These are phyloP conservation scores for Ogataea ramenticola DNA, from an alignment of 805 yeast genomes.

Conservation along the genomic window DNA sequence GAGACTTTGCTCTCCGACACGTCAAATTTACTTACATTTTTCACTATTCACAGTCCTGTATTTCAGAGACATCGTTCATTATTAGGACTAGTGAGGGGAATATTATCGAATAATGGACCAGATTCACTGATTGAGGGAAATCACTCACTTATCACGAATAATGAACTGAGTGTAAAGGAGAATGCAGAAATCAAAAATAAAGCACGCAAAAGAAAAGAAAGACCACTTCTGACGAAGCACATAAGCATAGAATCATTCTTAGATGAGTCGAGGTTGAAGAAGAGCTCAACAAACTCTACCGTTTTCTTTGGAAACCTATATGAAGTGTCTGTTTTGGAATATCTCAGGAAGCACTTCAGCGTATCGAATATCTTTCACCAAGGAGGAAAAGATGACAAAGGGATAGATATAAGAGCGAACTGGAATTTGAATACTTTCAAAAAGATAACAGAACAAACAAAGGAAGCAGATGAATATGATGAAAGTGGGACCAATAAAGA, in stretches of 20 bases:
- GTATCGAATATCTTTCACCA: slow-evolving; percentile 32
- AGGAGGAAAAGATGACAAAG: slow-evolving; percentile 53
- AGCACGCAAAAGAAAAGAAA: neutral
- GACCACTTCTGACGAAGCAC: slow-evolving; percentile 14
- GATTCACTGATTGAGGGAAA: no score
- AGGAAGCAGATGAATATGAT: no score
- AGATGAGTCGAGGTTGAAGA: slow-evolving; percentile 23
- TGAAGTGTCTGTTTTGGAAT: slow-evolving; percentile 37
- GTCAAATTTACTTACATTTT: neutral
- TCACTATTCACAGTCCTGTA: neutral
- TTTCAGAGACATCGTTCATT: neutral
- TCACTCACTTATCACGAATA: no score
- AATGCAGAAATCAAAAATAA: no score
- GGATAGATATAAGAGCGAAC: slow-evolving; percentile 46
- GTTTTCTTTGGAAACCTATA: slow-evolving; percentile 51
- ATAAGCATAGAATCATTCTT: slow-evolving; percentile 26
- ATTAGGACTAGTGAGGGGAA: no score
- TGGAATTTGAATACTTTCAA: slow-evolving; percentile 32
- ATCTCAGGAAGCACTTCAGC: slow-evolving; percentile 30
- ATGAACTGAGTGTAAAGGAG: no score
- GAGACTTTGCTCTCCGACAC: neutral
- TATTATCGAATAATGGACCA: neutral
- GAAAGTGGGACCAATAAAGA: neutral
- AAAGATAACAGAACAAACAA: neutral
- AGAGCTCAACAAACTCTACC: slow-evolving; percentile 36